phyloP scores from a whole-genome alignment of 306 rosid species.

The Castanea sativa region DNA sequence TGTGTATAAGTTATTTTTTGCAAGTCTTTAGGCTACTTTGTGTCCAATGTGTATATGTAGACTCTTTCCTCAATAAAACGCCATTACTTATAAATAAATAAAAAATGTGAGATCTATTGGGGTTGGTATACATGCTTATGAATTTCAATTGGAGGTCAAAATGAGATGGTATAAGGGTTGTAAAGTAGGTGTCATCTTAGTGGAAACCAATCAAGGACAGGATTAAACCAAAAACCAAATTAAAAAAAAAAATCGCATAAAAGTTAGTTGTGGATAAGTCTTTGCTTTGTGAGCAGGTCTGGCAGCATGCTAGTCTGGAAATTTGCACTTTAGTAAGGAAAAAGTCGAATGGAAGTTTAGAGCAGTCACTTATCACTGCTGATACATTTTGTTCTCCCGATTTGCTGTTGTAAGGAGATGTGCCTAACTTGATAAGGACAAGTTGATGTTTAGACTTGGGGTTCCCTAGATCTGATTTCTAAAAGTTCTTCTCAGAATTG shows the following conservation, averaged over 20 bases:
- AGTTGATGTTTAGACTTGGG: neutral
- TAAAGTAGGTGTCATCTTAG: neutral
- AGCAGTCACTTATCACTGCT: neutral
- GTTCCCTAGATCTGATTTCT: neutral
- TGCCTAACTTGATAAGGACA: neutral
- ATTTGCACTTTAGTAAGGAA: neutral
- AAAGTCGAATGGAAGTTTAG: neutral
- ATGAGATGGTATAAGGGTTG: neutral
- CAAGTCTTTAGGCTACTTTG: too few relatives aligned
- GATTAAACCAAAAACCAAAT: neutral
- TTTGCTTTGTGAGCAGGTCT: neutral
- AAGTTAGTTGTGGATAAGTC: neutral
- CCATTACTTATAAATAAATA: too few relatives aligned
- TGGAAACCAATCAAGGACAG: neutral
- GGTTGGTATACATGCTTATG: neutral
- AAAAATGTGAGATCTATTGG: neutral
- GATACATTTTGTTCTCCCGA: neutral
- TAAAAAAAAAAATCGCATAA: too few relatives aligned
- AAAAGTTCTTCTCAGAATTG: neutral
- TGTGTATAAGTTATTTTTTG: too few relatives aligned
- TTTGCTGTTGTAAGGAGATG: neutral
- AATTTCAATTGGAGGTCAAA: neutral
- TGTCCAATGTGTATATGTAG: too few relatives aligned
- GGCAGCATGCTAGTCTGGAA: neutral
- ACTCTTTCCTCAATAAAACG: too few relatives aligned